Evolutionary conservation across 2,329 filamentous ascomycete species (phyloP).

Genomic region (Sporothrix brunneoviolacea): DNA sequence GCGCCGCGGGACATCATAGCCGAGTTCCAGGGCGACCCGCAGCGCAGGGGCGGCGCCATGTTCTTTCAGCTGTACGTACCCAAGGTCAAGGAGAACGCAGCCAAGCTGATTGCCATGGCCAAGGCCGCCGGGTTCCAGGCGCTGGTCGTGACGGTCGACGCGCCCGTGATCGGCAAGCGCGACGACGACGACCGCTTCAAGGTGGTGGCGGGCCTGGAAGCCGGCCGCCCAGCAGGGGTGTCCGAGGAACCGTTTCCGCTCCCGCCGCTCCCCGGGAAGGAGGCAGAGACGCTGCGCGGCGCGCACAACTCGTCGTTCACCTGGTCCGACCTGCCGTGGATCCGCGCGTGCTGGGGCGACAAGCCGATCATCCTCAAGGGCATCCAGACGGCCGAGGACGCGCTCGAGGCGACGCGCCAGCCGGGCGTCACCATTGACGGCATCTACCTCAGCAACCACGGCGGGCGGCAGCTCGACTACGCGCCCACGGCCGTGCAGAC

Average conservation of each 20-base stretch:
- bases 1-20: conserved; percentile 5
- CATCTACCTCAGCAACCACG: conserved; percentile 44
- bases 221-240: too few relatives aligned
- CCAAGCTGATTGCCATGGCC: conserved; percentile 10
- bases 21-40: neutral
- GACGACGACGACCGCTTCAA: conserved; percentile 9
- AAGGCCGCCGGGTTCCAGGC: conserved; percentile 11
- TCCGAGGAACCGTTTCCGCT: too few relatives aligned
- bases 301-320: conserved; percentile 1
- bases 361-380: conserved; percentile 29
- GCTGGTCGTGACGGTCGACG: conserved; percentile 15
- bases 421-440: conserved; percentile 30
- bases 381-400: conserved; percentile 27
- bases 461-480: conserved; percentile 43
- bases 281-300: neutral
- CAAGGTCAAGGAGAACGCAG: neutral
- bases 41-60: conserved; percentile 9
- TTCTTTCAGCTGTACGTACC: conserved; percentile 17
- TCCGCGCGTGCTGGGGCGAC: conserved; percentile 54
- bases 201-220: neutral
- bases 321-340: conserved; percentile 53
- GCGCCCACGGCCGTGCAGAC: conserved; percentile 37
- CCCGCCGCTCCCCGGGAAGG: conserved; percentile 7
- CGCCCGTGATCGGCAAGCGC: conserved; percentile 14
- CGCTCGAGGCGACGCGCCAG: conserved; percentile 31